Percentiles rank a stretch among this genome's conserved stretches.
Evolutionary conservation across 1,139 yeast species (phyloP).

Genomic region (Schizosaccharomyces versatilis): DNA sequence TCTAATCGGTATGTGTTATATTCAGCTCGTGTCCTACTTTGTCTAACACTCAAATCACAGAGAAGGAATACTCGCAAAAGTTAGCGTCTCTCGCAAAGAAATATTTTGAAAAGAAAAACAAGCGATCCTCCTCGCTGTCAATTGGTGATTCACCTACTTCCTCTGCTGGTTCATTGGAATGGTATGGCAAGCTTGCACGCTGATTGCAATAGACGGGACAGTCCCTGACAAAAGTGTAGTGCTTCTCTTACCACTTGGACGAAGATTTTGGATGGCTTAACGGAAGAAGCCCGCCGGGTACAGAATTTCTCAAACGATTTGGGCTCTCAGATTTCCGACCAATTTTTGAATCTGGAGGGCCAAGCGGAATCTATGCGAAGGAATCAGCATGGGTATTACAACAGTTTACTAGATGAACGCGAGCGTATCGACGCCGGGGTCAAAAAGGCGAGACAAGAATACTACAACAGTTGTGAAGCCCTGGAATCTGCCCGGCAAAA

Average conservation of each 20-base stretch:
- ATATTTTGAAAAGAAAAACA: conserved; percentile 58
- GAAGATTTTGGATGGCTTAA: conserved; percentile 69
- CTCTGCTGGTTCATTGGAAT: conserved; percentile 85
- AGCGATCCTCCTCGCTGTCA: conserved; percentile 39
- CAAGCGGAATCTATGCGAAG: conserved; percentile 35
- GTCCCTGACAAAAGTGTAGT: conserved; percentile 18
- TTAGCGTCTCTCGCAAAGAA: conserved; percentile 43
- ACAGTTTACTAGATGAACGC: conserved; percentile 35
- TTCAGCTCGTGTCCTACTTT: neutral
- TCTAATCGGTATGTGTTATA: conserved; percentile 19
- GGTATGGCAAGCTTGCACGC: conserved; percentile 4
- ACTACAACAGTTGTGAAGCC: conserved; percentile 56
- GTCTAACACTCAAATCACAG: conserved; percentile 18
- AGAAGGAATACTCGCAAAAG: conserved; percentile 58
- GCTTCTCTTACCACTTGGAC: conserved; percentile 92
- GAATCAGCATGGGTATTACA: conserved; percentile 37
- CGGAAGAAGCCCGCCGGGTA: conserved; percentile 51
- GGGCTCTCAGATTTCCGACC: conserved; percentile 38
- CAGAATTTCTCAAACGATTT: conserved; percentile 40
- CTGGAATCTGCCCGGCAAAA: conserved; percentile 68
- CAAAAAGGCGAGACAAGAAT: conserved; percentile 45
- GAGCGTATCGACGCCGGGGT: conserved; percentile 43
- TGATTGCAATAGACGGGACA: neutral
- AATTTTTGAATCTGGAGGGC: conserved; percentile 31
- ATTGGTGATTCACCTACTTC: conserved; percentile 82